These are phyloP conservation scores for Sistotremastrum niveocremeum DNA, from an alignment of 768 basidiomycete species.

Conservation along the genomic window DNA sequence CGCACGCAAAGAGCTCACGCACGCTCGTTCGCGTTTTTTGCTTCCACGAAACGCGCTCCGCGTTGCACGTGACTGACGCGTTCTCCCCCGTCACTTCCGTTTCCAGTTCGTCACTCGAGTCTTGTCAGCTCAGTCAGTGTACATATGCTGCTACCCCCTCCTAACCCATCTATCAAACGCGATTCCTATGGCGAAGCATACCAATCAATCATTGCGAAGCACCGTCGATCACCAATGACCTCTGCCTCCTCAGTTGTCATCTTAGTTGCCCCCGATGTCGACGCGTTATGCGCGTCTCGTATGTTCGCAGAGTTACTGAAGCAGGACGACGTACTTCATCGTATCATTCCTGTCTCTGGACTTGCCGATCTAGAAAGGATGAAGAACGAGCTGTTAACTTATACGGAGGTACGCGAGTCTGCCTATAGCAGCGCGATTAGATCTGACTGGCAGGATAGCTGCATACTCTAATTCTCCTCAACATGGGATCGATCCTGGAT, in stretches of 20 bases:
- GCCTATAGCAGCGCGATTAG: neutral
- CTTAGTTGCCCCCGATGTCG: slow-evolving; percentile 81
- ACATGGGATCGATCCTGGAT: slow-evolving; percentile 84
- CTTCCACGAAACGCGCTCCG: neutral
- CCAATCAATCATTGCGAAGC: slow-evolving; percentile 51
- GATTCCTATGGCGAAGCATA: slow-evolving; percentile 67
- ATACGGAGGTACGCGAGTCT: slow-evolving; percentile 44
- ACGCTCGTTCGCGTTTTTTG: no score
- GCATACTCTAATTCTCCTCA: slow-evolving; percentile 81
- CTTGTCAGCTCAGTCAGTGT: neutral
- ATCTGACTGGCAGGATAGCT: slow-evolving; percentile 30
- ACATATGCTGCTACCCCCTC: slow-evolving; percentile 45
- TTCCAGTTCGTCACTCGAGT: neutral
- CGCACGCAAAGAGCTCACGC: no score
- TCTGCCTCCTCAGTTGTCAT: slow-evolving; percentile 77
- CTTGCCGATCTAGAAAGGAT: slow-evolving; percentile 59
- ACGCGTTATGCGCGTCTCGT: slow-evolving; percentile 80
- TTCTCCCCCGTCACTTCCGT: neutral
- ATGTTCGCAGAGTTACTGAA: slow-evolving; percentile 84
- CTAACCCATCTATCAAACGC: slow-evolving; percentile 40
- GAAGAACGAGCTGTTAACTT: slow-evolving; percentile 49
- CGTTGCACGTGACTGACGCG: slow-evolving; percentile 2
- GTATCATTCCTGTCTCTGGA: slow-evolving; percentile 80
- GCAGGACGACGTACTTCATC: slow-evolving; percentile 88
- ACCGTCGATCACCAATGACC: slow-evolving; percentile 58